Base-by-base conservation (phyloP, 2,329 filamentous ascomycete species). In the Aspergillus pseudoviridinutans region DNA sequence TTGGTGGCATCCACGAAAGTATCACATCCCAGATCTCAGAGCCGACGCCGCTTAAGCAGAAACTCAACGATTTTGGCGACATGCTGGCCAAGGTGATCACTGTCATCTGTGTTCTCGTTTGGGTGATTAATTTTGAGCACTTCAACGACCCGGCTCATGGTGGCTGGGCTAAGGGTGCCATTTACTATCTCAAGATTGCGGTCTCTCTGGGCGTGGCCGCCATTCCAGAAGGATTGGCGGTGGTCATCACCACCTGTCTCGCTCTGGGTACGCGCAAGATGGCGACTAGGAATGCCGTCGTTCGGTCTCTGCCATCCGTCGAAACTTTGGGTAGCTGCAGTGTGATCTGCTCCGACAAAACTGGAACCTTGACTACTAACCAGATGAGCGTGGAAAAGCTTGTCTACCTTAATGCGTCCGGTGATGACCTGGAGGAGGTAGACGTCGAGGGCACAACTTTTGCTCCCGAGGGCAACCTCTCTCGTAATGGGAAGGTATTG, bases 331-430 rank as follows among this genome's bases (percentile, higher is more conserved):
- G 94, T 72, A 99, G 94, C 83, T 99, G 94, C 84, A 99, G 94
- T 70, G 92, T 99, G 57, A 97, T 99, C 73, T 99, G 95, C 81
- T 99, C 95, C 3, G 94, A 99, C 82, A 99, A 99, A 82, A 99
- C 94, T 4, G 95, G 94, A 66, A 99, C 94, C 51, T 79, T 99
- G 72, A 99, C 94, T 10, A 99, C 94, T 44, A 99, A 99, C 79
- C 92, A 97, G 78, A 99, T 99, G 94, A 97, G 94, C 71, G 94
- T 97, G 56, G 94, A 87, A 80, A 96, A 93, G 77, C 79, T 97
- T 56, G 90, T 96, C 50, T 91, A 92, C 72, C 82, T 99, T 65
- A 87, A 85, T 67, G 86, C 89, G 64, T 76, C 84, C 58, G 92
- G 91, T 51, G 84, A 79, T 54, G 87, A 85, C 58, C 80, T 97